These are phyloP conservation scores for Tuber calosporum DNA, from an alignment of 495 filamentous ascomycete species.

Conservation along the genomic window DNA sequence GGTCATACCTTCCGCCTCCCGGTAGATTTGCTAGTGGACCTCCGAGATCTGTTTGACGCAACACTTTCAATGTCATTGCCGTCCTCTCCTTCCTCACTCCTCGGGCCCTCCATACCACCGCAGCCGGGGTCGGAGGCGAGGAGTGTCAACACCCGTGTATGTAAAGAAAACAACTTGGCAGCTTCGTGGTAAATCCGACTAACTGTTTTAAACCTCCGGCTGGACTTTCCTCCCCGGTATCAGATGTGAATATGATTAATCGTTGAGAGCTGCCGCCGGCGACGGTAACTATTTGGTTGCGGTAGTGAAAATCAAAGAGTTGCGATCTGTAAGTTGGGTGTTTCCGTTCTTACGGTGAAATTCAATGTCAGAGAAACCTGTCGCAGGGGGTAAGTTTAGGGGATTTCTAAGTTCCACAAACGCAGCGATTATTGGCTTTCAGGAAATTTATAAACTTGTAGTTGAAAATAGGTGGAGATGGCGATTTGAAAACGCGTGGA, in stretches of 20 bases:
- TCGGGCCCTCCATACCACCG: slow-evolving; percentile 40
- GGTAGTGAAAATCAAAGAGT: not conserved
- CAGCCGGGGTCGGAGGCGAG: slow-evolving; percentile 40
- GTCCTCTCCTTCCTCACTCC: slow-evolving; percentile 38
- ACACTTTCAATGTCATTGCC: slow-evolving; percentile 35
- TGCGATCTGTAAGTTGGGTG: not conserved
- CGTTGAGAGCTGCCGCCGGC: not conserved
- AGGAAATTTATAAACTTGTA: not conserved
- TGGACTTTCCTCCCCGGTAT: not conserved
- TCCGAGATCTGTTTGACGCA: slow-evolving; percentile 32
- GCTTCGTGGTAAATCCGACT: slow-evolving; percentile 20
- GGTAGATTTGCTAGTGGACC: slow-evolving; percentile 27
- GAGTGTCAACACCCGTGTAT: slow-evolving; percentile 40
- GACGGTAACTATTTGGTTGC: not conserved
- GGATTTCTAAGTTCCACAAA: not conserved
- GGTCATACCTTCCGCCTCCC: slow-evolving; percentile 37
- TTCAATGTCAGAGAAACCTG: not conserved
- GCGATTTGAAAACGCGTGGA: slow-evolving; percentile 31
- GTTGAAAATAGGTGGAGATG: slow-evolving; percentile 7
- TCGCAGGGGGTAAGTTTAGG: not conserved
- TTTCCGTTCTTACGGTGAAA: not conserved
- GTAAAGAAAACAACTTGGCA: slow-evolving; percentile 43
- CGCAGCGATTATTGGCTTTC: not conserved
- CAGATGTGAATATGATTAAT: not conserved
- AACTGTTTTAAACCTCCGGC: not conserved